Evolutionary conservation across 768 basidiomycete genomes (phyloP), one percentile per base, ranked within the genome.

Genomic region (Phylloporus scabripes): DNA sequence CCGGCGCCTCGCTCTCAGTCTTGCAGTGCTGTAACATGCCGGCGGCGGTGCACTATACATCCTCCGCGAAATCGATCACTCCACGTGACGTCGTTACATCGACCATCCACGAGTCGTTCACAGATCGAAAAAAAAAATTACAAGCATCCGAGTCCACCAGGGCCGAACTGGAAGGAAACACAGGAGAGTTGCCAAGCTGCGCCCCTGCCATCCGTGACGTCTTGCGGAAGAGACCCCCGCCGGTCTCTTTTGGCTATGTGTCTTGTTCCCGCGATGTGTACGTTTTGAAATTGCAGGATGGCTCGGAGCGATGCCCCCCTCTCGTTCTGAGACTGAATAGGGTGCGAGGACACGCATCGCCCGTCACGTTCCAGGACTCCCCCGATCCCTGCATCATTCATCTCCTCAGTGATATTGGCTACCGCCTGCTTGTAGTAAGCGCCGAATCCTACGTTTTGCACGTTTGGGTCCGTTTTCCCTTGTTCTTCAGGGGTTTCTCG

Each of bases 231-330:
- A 10, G 7, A 38, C 10, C 11, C 18, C 10, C 9, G 2, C 8
- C 34, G 34, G 17, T 17, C 34, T 18, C 17, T 34, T 34, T 38
- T 12, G 21, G n/a, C 37, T 36, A 32, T 41, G 49, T 31, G 17
- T 17, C 10, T 18, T 26, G 12, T 29, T 23, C 9, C 20, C 38
- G 46, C 2, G 12, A 31, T 31, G 29, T 11, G 33, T 21, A 15
- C 29, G 51, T 51, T 48, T 48, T 34, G 11, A 24, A n/a, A 11
- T 29, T 23, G 44, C 45, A 52, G 49, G 37, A 50, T 58, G 50
- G 20, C 21, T 36, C 38, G 17, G 43, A 42, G 48, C 50, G 52
- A 51, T 56, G 47, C 40, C 2, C 29, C 7, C 20, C 42, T 31
- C 15, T n/a, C 21, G n/a, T 45, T 12, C 34, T 24, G 28, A 23